Evolutionary conservation across 2,329 filamentous ascomycete species (phyloP).

Genomic region (Alternaria triticimaculans): DNA sequence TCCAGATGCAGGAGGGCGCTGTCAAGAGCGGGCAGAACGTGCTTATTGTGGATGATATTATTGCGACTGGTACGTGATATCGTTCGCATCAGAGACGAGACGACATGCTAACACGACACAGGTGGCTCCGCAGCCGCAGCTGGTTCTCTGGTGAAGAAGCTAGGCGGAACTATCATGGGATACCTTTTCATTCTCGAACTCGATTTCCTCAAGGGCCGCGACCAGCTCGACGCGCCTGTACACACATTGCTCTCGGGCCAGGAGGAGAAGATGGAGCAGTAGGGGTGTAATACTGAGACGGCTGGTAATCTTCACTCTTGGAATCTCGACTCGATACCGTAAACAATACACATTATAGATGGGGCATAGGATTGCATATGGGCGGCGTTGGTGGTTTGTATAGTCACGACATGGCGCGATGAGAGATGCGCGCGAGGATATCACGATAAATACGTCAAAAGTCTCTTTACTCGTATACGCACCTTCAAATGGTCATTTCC

Average conservation of each 20-base stretch:
- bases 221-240: constrained; percentile 84
- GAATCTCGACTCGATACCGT: not conserved
- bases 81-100: not conserved
- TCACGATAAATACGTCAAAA: not conserved
- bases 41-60: constrained; percentile 95
- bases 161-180: constrained; percentile 84
- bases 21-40: constrained; percentile 88
- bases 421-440: not conserved
- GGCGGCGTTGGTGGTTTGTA: constrained; percentile 26
- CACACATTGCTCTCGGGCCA: constrained; percentile 80
- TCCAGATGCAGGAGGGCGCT: constrained; percentile 91
- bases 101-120: constrained; percentile 47
- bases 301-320: not conserved
- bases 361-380: constrained; percentile 21
- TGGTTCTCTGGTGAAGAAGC: constrained; percentile 81
- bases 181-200: constrained; percentile 97
- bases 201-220: constrained; percentile 87
- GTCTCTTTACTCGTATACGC: not conserved
- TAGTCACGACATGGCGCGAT: not conserved
- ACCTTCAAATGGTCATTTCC: not conserved
- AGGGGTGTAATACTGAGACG: not conserved
- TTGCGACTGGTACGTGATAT: constrained; percentile 82
- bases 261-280: constrained; percentile 45
- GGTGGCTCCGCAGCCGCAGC: constrained; percentile 91
- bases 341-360: constrained; percentile 19